phyloP scores from a whole-genome alignment of 306 rosid species.

The Quercus cerris region DNA sequence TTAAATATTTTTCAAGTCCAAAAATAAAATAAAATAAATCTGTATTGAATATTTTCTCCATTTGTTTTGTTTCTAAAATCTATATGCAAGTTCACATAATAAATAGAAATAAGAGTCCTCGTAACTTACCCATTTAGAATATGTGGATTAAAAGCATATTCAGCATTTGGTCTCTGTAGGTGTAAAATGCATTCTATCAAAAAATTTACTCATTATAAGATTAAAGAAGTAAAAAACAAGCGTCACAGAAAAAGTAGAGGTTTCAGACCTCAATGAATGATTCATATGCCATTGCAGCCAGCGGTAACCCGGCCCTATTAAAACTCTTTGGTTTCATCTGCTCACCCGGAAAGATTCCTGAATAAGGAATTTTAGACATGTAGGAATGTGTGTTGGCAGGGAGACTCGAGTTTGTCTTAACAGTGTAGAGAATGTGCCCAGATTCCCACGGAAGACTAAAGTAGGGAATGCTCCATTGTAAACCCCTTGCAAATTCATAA shows the following conservation, averaged over 20 bases:
- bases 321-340: slow-evolving; percentile 29
- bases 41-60: background rate
- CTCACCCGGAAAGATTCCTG: slow-evolving; percentile 27
- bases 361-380: slow-evolving; percentile 25
- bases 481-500: slow-evolving; percentile 62
- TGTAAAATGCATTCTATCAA: background rate
- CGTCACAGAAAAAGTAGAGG: background rate
- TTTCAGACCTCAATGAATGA: slow-evolving; percentile 66
- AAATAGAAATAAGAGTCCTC: background rate
- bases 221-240: background rate
- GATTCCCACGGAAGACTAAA: slow-evolving; percentile 79
- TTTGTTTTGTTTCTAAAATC: background rate
- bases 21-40: background rate
- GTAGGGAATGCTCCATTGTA: slow-evolving; percentile 82
- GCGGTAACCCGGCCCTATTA: slow-evolving; percentile 58
- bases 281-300: slow-evolving; percentile 67
- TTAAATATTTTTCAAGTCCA: no score
- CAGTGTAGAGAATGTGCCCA: slow-evolving; percentile 23
- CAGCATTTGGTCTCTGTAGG: slow-evolving; percentile 79
- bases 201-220: background rate
- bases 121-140: slow-evolving; percentile 51
- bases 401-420: slow-evolving; percentile 40
- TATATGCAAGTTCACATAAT: slow-evolving; percentile 5
- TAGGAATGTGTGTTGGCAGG: slow-evolving; percentile 34
- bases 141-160: slow-evolving; percentile 45